Conservation (phyloP, 176 grass and related monocot species). For the Saccharum officinarum region DNA sequence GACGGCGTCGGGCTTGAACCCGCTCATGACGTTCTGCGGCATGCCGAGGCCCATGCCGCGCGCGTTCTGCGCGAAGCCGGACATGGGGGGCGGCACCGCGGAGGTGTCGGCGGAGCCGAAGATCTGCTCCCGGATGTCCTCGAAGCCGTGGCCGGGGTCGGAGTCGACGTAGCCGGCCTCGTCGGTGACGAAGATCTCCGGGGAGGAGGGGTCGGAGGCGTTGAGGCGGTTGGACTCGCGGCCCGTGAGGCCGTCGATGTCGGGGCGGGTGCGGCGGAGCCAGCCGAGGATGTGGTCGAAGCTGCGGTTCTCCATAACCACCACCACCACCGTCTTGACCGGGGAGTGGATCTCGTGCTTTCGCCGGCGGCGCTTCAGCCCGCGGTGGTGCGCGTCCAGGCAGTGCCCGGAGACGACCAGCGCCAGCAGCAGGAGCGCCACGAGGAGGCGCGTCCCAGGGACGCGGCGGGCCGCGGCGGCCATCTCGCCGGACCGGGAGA, state of each 20-base stretch:
- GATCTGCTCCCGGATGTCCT: conserved; percentile 98
- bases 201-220: conserved; percentile 71
- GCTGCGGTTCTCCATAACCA: conserved; percentile 99
- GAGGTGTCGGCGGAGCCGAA: conserved; percentile 81
- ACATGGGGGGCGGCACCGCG: conserved; percentile 71
- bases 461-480: background rate
- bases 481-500: conserved; percentile 31
- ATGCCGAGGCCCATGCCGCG: conserved; percentile 74
- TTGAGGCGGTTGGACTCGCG: conserved; percentile 86
- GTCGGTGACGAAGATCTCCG: conserved; percentile 79
- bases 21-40: conserved; percentile 89
- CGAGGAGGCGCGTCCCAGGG: conserved; percentile 28
- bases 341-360: conserved; percentile 95
- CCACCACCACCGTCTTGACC: conserved; percentile 86
- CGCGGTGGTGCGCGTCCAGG: conserved; percentile 47
- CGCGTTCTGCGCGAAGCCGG: conserved; percentile 85
- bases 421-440: conserved; percentile 26
- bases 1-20: conserved; percentile 61
- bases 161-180: conserved; percentile 85
- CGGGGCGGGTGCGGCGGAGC: conserved; percentile 55
- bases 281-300: conserved; percentile 95
- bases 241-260: conserved; percentile 91
- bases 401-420: conserved; percentile 60
- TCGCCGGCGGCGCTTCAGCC: conserved; percentile 37
- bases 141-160: conserved; percentile 89